These are phyloP conservation scores for Penicillium hordei DNA, from an alignment of 2,329 filamentous ascomycete genomes.

Conservation along the genomic window DNA sequence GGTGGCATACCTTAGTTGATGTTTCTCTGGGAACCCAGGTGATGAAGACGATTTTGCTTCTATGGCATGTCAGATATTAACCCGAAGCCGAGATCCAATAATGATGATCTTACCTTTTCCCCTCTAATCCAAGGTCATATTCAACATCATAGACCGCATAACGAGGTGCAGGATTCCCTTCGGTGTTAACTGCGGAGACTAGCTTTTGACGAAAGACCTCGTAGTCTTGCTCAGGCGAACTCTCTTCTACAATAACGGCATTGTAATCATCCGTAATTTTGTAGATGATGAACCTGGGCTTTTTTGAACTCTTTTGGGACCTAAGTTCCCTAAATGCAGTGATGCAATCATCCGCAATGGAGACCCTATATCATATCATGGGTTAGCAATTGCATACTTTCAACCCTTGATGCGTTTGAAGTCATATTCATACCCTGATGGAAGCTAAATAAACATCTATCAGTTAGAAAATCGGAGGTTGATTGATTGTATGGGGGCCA, in stretches of 20 bases:
- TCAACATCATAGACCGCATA: background rate
- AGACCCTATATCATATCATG: background rate
- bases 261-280: background rate
- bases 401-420: background rate
- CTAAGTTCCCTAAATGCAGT: background rate
- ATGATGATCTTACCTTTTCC: background rate
- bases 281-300: background rate
- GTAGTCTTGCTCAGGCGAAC: background rate
- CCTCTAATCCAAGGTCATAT: background rate
- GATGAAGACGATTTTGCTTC: background rate
- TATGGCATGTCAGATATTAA: background rate
- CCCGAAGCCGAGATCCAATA: background rate
- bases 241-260: background rate
- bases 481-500: background rate
- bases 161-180: background rate
- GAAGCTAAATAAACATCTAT: background rate
- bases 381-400: background rate
- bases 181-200: background rate
- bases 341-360: background rate
- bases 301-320: background rate
- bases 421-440: background rate
- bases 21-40: background rate
- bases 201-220: background rate
- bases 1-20: background rate
- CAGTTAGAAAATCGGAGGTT: background rate